A percentile compares a stretch with the other conserved stretches of the same genome.
Conservation (phyloP, 2,329 filamentous ascomycete genomes). For the Rhynchosporium graminicola region DNA sequence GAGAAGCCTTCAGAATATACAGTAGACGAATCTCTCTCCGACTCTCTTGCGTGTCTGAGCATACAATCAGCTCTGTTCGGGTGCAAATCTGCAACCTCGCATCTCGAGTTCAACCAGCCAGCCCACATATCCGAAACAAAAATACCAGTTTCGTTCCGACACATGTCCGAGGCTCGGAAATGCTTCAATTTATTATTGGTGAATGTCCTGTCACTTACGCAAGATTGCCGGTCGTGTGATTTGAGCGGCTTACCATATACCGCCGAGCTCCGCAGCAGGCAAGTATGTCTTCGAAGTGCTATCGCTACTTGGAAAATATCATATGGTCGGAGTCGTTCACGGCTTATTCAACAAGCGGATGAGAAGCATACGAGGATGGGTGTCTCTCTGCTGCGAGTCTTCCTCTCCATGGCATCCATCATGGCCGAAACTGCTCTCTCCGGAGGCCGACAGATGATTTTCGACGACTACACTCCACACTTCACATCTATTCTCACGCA, state of each 20-base stretch:
- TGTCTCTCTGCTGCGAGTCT: background rate
- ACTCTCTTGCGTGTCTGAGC: slow-evolving; percentile 1
- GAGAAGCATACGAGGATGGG: background rate
- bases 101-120: slow-evolving; percentile 7
- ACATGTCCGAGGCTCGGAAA: slow-evolving; percentile 6
- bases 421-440: slow-evolving; percentile 9
- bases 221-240: slow-evolving; percentile 2
- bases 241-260: background rate
- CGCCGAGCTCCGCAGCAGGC: background rate
- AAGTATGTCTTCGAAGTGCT: slow-evolving; percentile 2
- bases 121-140: background rate
- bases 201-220: background rate
- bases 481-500: slow-evolving; percentile 15
- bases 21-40: slow-evolving; percentile 10
- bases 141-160: background rate
- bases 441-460: background rate
- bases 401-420: slow-evolving; percentile 8
- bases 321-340: background rate
- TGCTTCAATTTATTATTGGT: slow-evolving; percentile 1
- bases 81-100: slow-evolving; percentile 2
- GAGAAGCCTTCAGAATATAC: background rate
- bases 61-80: slow-evolving; percentile 12
- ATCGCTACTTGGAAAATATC: slow-evolving; percentile 9
- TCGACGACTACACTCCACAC: slow-evolving; percentile 12
- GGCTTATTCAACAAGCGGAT: background rate